Base-by-base conservation (phyloP, 75 land plant species). In the Larix kaempferi region DNA sequence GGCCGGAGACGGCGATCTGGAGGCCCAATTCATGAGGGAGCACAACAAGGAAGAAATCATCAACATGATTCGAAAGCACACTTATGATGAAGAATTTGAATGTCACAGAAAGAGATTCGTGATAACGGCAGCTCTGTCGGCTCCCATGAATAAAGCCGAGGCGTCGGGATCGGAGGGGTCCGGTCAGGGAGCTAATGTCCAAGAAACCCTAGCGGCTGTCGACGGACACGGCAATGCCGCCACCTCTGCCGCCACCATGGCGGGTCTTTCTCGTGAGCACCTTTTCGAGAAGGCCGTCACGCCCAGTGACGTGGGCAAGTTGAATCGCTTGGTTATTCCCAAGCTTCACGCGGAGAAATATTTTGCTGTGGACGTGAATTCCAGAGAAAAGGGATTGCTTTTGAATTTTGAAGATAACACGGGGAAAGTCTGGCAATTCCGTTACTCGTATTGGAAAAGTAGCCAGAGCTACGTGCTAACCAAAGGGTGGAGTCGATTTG, bases 51-150 rank as follows among this genome's bases (percentile, higher is more conserved):
- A 82, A 74, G 81, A 82, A 16, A 56, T 89, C 0, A 80, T 91
- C 2, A 86, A 82, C 84, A 91, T 91, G 93, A 81, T 91, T 23
- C 60, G 89, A 74, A 79, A 86, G 54, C 87, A 87, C 59, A 85
- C 89, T 5, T 87, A 81, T 59, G 80, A 85, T 11, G 88, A 87
- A n/a, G 89, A 87, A 78, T 76, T 87, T 14, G 65, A 81, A 8
- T 87, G 78, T n/a, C 21, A 64, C 63, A 19, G 66, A 56, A 39
- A 76, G 2, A 3, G 5, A 0, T n/a, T 41, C 35, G 16, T 3
- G 3, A 72, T 26, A 14, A 29, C 10, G 3, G 15, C 4, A 0
- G 49, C 4, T 41, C 55, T 23, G 16, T 21, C 49, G 4, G 6
- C 6, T 49, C 5, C 16, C 37, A 21, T 13, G 35, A 21, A 21